These are phyloP conservation scores for Piper betle DNA, from an alignment of 164 flowering plant genomes.

Conservation along the genomic window DNA sequence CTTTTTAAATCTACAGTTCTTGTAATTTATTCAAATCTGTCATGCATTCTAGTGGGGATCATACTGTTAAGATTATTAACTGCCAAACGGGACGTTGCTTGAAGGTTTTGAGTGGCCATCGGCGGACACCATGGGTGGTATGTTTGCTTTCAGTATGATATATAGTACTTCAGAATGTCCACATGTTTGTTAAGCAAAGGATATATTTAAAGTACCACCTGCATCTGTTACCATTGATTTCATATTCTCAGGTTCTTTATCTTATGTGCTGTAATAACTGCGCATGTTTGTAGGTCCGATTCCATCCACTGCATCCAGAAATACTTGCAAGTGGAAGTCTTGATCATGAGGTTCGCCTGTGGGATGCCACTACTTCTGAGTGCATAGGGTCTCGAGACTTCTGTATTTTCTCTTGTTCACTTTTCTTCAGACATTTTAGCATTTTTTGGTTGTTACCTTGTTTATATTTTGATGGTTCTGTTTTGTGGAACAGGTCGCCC, in stretches of 20 bases:
- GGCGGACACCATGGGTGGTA: conserved; percentile 99
- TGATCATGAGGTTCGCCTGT: conserved; percentile 94
- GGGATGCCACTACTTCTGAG: conserved; percentile 84
- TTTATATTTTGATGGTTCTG: not conserved
- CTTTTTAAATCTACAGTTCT: not conserved
- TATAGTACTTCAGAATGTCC: not conserved
- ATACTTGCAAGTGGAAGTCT: conserved; percentile 95
- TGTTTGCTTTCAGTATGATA: conserved; percentile 11
- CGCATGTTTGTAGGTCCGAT: conserved; percentile 58
- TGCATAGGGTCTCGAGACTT: conserved; percentile 82
- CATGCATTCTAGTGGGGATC: conserved; percentile 66
- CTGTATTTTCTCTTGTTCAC: conserved; percentile 32
- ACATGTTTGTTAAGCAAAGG: too few species aligned
- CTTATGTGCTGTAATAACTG: not conserved
- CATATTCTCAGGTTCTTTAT: not conserved
- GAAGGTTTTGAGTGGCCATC: conserved; percentile 85
- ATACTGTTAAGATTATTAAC: conserved; percentile 90
- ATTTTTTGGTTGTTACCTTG: not conserved
- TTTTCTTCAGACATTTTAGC: not conserved
- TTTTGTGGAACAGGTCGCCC: conserved; percentile 58
- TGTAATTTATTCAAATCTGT: not conserved
- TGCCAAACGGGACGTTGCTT: conserved; percentile 76
- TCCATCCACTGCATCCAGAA: conserved; percentile 70
- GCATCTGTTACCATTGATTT: too few species aligned
- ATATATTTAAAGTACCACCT: too few species aligned